Percentiles rank a stretch among this genome's conserved stretches.
These are phyloP conservation scores for Arthroderma uncinatum DNA, from an alignment of 2,329 filamentous ascomycete genomes.

Conservation along the genomic window DNA sequence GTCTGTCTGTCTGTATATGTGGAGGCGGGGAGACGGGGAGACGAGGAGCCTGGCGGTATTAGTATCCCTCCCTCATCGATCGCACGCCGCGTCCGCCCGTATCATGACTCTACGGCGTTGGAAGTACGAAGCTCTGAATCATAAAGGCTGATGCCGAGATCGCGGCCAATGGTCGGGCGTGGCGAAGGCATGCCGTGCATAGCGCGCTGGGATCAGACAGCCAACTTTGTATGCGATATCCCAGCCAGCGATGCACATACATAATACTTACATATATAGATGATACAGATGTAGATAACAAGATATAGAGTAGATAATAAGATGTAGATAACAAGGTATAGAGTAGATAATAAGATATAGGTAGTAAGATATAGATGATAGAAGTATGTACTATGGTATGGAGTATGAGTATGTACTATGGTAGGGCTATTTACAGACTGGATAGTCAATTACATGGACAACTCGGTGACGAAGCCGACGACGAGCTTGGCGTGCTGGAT, in stretches of 20 bases:
- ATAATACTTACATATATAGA: background rate
- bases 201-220: background rate
- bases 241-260: background rate
- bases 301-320: background rate
- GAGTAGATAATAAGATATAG: background rate
- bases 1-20: too few relatives aligned
- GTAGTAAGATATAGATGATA: background rate
- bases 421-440: background rate
- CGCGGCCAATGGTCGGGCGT: background rate
- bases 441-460: constrained; percentile 38
- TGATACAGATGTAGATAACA: background rate
- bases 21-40: background rate
- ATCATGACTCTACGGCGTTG: background rate
- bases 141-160: background rate
- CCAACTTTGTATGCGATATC: background rate
- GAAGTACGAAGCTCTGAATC: background rate
- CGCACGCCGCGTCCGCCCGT: background rate
- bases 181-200: background rate
- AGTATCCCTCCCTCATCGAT: too few relatives aligned
- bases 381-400: background rate
- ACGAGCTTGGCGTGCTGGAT: constrained; percentile 79
- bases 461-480: constrained; percentile 69
- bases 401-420: background rate
- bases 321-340: background rate
- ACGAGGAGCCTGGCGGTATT: too few relatives aligned